These are phyloP conservation scores for Umbelopsis ramanniana DNA, from an alignment of 192 early-diverging fungal genomes.

Conservation along the genomic window DNA sequence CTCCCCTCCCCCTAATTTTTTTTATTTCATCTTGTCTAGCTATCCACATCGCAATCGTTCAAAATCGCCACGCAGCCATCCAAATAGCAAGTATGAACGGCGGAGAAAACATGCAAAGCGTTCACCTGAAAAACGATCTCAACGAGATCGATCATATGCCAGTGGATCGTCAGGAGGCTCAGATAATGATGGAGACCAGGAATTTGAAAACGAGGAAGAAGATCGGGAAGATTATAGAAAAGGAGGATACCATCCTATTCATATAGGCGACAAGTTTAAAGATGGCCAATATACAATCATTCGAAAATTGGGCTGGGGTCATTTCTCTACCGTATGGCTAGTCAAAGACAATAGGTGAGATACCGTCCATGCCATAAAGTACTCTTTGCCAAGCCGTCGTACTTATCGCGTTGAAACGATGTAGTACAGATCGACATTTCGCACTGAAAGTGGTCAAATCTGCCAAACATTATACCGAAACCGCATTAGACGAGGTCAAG, in stretches of 20 bases:
- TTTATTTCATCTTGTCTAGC: too few relatives aligned
- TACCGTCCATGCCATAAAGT: neutral
- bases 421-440: conserved; percentile 73
- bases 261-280: conserved; percentile 81
- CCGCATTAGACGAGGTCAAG: conserved; percentile 95
- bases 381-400: too few relatives aligned
- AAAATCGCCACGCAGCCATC: neutral
- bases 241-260: conserved; percentile 94
- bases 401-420: neutral
- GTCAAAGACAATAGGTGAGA: conserved; percentile 72
- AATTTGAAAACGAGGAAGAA: conserved; percentile 78
- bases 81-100: neutral
- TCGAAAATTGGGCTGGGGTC: conserved; percentile 97
- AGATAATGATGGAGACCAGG: conserved; percentile 14
- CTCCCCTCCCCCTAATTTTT: neutral
- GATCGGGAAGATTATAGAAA: conserved; percentile 89
- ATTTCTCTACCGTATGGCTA: conserved; percentile 98
- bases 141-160: neutral
- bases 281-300: conserved; percentile 82
- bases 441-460: conserved; percentile 98
- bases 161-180: neutral
- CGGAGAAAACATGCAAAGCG: conserved; percentile 3
- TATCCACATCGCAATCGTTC: conserved; percentile 10
- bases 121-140: neutral
- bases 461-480: conserved; percentile 93